Evolutionary conservation across 1,284 basidiomycete genomes (phyloP).

Genomic region (Trichosporon inkin): DNA sequence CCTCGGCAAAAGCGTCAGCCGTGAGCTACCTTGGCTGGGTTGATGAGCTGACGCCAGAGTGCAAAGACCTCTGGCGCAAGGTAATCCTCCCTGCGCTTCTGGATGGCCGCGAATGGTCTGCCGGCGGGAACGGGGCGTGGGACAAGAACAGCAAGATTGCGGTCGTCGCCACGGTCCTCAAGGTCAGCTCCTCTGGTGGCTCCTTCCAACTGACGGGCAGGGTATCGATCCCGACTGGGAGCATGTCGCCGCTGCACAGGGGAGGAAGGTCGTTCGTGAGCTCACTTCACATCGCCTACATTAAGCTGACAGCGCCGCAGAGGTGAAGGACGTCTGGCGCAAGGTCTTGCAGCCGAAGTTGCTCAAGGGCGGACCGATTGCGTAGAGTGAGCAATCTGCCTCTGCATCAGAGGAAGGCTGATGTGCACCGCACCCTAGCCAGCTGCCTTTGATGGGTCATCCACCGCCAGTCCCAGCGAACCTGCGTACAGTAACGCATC

Average conservation of each 20-base stretch:
- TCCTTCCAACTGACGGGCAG: background rate
- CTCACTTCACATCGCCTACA: too few species aligned
- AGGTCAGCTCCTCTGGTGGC: background rate
- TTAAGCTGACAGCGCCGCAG: conserved; percentile 23
- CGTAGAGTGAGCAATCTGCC: too few species aligned
- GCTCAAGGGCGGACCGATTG: conserved; percentile 27
- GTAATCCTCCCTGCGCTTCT: conserved; percentile 25
- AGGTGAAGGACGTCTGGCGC: conserved; percentile 39
- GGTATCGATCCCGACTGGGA: conserved; percentile 24
- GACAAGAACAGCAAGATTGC: conserved; percentile 1
- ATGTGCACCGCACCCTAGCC: too few species aligned
- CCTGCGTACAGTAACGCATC: too few species aligned
- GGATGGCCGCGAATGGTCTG: conserved; percentile 28
- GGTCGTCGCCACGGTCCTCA: background rate
- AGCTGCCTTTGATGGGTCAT: too few species aligned
- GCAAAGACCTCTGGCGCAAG: conserved; percentile 40
- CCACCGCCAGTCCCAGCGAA: too few species aligned
- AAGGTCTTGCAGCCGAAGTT: conserved; percentile 34
- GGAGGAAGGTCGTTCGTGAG: conserved; percentile 27
- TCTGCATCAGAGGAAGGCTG: too few species aligned
- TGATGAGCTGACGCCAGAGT: conserved; percentile 23
- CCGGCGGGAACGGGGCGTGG: conserved; percentile 20
- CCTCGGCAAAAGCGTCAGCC: background rate
- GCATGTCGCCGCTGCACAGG: conserved; percentile 8
- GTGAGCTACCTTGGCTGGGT: background rate